Evolutionary conservation across 2,329 filamentous ascomycete genomes (phyloP), one percentile per base, ranked within the genome.

Genomic region (Alternaria ethzedia): DNA sequence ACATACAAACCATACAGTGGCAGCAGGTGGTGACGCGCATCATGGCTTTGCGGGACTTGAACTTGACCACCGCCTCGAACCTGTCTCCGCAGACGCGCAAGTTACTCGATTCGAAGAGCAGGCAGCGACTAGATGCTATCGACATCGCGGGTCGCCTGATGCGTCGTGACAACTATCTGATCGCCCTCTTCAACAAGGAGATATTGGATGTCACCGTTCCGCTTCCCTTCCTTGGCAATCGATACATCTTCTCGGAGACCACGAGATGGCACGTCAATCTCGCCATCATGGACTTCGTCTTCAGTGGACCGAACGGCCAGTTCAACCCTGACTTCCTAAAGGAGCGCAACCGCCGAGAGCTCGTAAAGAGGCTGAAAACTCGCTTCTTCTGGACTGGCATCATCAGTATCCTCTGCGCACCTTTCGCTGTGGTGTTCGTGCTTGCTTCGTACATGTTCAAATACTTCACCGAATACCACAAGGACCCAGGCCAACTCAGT

Each of bases 381-480:
- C 89, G 96, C 6, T 93, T 99, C 66, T 84, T 91, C 28, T 92
- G 96, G 75, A 91, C 92, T 2, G 96, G 93, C 2, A 81, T 96
- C 49, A 90, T 97, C 82, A 97, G 96, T 74, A 88, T 97, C 46
- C 82, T 97, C 44, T 89, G 94, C 69, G 92, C 94, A 0, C 95
- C 96, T 0, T 92, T 97, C 71, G 89, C 96, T 45, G 89, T 97
- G n/a, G 85, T 90, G 12, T 97, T 96, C 72, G 90, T 96, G 41
- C 82, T 97, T 46, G 88, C 97, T 69, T 89, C 96, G 64, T 97
- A 97, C 79, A 93, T 99, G 74, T 94, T 98, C 76, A 93, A 91
- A 30, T 97, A 98, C 77, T 98, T 97, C 79, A 96, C 96, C 74
- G 95, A 99, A 83, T 97, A 97, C 76, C 94, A 97, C 80, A 96